phyloP scores from a whole-genome alignment of 2,329 filamentous ascomycete genomes.

The Aspergillus sp. region DNA sequence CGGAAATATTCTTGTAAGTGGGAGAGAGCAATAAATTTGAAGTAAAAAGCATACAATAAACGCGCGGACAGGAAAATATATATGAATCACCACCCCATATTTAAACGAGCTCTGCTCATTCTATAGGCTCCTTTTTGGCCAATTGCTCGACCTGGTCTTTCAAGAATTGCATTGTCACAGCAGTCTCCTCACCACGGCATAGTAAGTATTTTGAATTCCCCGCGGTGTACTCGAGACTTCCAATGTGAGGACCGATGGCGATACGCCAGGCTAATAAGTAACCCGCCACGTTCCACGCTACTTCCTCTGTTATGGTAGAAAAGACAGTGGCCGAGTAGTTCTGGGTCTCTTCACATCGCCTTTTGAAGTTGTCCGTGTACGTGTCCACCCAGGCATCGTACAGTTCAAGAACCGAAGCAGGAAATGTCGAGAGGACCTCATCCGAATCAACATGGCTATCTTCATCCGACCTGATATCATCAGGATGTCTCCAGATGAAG shows the following conservation, averaged over 20 bases:
- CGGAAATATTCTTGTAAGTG: too few species aligned
- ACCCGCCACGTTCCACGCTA: slow-evolving; percentile 20
- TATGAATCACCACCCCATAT: too few species aligned
- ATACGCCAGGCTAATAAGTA: slow-evolving; percentile 21
- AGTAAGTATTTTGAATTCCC: too few species aligned
- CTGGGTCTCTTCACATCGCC: slow-evolving; percentile 5
- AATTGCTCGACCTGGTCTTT: too few species aligned
- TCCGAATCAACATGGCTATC: neutral
- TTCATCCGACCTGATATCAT: slow-evolving; percentile 5
- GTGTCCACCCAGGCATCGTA: slow-evolving; percentile 17
- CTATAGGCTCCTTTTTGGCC: too few species aligned
- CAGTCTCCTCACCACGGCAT: too few species aligned
- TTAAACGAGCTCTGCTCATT: too few species aligned
- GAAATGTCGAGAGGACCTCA: slow-evolving; percentile 7
- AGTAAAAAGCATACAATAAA: too few species aligned
- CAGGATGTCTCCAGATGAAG: slow-evolving; percentile 14
- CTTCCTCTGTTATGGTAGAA: slow-evolving; percentile 9
- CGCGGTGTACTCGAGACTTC: too few species aligned
- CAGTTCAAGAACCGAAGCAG: slow-evolving; percentile 9
- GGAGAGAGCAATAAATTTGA: too few species aligned
- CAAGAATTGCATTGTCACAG: too few species aligned
- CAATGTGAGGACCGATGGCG: slow-evolving; percentile 4
- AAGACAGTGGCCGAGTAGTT: slow-evolving; percentile 12
- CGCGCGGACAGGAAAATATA: too few species aligned
- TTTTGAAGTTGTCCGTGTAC: slow-evolving; percentile 12